A percentile compares a stretch with the other conserved stretches of the same genome.
These are phyloP conservation scores for Globisporangium apiculatum DNA, from an alignment of 352 stramenopile species.

Conservation along the genomic window DNA sequence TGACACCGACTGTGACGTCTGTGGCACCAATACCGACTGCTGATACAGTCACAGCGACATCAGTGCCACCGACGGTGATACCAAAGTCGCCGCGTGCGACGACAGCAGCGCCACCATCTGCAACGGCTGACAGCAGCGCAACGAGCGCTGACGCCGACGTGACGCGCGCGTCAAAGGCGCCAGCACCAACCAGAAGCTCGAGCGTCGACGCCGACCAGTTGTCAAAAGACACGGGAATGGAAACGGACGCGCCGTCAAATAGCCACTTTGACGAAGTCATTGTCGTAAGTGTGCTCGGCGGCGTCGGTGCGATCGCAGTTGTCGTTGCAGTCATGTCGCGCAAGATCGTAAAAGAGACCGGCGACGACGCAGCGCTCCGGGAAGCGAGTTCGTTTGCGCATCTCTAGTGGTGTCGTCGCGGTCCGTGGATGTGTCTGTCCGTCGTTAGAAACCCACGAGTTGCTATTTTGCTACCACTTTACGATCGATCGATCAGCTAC, in stretches of 20 bases:
- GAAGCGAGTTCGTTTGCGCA: conserved; percentile 7
- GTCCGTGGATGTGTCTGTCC: too few relatives aligned
- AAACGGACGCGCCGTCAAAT: conserved; percentile 13
- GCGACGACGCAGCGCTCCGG: conserved; percentile 27
- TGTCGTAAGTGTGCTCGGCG: conserved; percentile 49
- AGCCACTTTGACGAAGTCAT: conserved; percentile 29
- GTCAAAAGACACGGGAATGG: conserved; percentile 6
- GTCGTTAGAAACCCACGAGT: too few relatives aligned
- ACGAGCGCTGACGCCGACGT: neutral
- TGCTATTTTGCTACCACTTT: too few relatives aligned
- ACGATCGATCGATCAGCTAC: too few relatives aligned
- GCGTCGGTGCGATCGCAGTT: conserved; percentile 40
- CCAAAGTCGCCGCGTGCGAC: conserved; percentile 1
- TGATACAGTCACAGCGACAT: conserved; percentile 5
- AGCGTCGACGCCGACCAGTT: conserved; percentile 6
- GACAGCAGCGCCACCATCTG: neutral
- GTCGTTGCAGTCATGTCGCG: conserved; percentile 48
- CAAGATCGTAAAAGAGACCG: conserved; percentile 42
- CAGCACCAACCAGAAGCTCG: neutral
- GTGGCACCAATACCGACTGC: neutral
- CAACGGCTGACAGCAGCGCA: neutral
- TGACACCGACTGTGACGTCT: neutral
- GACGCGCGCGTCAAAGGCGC: neutral
- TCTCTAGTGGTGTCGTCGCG: neutral
- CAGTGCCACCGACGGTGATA: neutral